Base-by-base conservation (phyloP, 495 filamentous ascomycete species). In the Tuber umbilicatum region DNA sequence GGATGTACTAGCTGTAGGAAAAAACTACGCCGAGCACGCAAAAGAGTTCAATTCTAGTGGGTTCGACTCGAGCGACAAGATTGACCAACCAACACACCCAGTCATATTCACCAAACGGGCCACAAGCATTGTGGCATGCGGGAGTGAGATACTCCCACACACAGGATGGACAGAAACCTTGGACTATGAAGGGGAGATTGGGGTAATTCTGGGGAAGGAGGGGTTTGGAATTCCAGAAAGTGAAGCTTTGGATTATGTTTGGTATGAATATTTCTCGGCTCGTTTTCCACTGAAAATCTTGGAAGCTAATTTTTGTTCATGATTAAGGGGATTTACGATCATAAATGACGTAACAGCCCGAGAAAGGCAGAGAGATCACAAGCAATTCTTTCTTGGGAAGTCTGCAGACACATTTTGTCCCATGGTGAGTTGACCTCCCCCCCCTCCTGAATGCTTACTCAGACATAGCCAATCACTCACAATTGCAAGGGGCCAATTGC, bases 181-280 rank as follows among this genome's bases (percentile, higher is more conserved):
- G 3, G 88, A 89, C 77, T 89, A 88, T 73, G 87, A 89, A 73
- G 87, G 87, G 27, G 87, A 89, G 75, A 86, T 89, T 73, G 87
- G 85, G 0, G 85, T 89, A 6, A 87, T 89, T 72, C 81, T 89
- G 72, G 86, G 87, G 5, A 88, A 86, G 73, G 55, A 83, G 2
- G 87, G 87, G 1, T 85, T 85, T 75, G 78, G 82, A 17, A 86
- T 88, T 71, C 55, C 73, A 2, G 84, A 87, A 73, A 68, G 82
- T 1, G 83, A 87, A 69, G 87, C 87, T 0, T 82, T 85, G 84
- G 81, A 86, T 37, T 80, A 89, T 75, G 85, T 89, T 12, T 88
- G 87, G 86, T 77, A 76, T 42, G 38, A 43, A 50, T 40, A 1
- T 12, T 14, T 16, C 27, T 21, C 2, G 5, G 21, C 14, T 5